A percentile compares a stretch with the other conserved stretches of the same genome.
Conservation (phyloP, 306 rosid genomes). For the Citrullus mucosospermus region DNA sequence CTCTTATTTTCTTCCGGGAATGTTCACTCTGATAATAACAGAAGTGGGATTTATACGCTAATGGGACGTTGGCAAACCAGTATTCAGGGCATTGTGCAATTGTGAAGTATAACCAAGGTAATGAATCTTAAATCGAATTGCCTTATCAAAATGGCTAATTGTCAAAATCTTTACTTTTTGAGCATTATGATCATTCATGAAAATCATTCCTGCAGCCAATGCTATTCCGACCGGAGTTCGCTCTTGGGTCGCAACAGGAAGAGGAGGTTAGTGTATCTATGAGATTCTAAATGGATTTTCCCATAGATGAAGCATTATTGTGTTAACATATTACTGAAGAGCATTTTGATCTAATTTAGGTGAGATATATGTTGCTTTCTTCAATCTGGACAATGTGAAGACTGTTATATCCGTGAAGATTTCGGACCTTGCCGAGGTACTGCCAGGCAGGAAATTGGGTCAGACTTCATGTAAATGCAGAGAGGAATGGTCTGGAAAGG, state of each 20-base stretch:
- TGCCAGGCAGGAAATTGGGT: slow-evolving; percentile 1
- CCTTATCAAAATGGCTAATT: background rate
- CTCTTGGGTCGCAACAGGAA: slow-evolving; percentile 82
- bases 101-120: slow-evolving; percentile 38
- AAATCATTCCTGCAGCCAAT: slow-evolving; percentile 33
- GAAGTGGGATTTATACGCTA: slow-evolving; percentile 61
- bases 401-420: background rate
- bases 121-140: background rate
- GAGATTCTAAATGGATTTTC: slow-evolving; percentile 9
- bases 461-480: background rate
- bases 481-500: slow-evolving; percentile 9
- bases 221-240: slow-evolving; percentile 34
- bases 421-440: background rate
- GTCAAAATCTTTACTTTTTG: background rate
- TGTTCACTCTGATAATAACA: slow-evolving; percentile 22
- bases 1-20: slow-evolving; percentile 7
- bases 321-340: background rate
- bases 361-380: slow-evolving; percentile 8
- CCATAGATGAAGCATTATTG: background rate
- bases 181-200: background rate
- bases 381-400: background rate
- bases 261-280: slow-evolving; percentile 28
- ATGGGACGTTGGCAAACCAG: slow-evolving; percentile 68
- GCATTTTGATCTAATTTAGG: slow-evolving; percentile 6
- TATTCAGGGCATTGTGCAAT: slow-evolving; percentile 74